Conservation (phyloP, 148 eudicot species). For the Chenopodium suecicum region DNA sequence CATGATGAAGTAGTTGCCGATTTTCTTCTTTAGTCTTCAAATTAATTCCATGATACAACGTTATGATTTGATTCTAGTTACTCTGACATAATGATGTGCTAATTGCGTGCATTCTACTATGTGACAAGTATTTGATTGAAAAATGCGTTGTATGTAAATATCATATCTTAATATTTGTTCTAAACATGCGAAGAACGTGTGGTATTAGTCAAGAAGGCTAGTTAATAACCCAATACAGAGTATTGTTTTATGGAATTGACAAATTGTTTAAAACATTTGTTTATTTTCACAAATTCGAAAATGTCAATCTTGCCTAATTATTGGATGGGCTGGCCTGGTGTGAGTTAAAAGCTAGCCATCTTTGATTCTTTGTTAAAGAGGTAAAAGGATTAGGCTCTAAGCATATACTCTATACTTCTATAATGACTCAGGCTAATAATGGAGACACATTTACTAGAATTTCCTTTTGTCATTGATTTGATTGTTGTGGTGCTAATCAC, state of each 20-base stretch:
- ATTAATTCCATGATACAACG: not conserved
- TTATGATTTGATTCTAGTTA: slow-evolving; percentile 12
- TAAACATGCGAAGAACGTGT: slow-evolving; percentile 8
- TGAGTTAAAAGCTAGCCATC: too few relatives aligned
- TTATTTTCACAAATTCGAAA: too few relatives aligned
- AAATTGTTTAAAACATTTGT: too few relatives aligned
- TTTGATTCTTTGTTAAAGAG: too few relatives aligned
- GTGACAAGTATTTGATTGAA: not conserved
- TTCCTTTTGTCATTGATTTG: too few relatives aligned
- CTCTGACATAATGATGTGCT: slow-evolving; percentile 13
- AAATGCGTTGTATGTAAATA: not conserved
- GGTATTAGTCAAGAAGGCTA: not conserved
- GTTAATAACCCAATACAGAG: not conserved
- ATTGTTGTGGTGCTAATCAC: too few relatives aligned
- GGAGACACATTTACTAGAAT: too few relatives aligned
- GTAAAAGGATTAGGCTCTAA: too few relatives aligned
- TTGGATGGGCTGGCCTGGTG: too few relatives aligned
- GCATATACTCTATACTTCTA: too few relatives aligned
- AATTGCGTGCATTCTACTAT: not conserved
- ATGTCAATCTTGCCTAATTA: too few relatives aligned
- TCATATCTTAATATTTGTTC: not conserved
- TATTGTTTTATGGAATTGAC: not conserved
- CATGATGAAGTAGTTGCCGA: not conserved
- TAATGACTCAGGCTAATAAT: too few relatives aligned
- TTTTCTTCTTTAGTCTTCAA: not conserved